Conservation (phyloP, 768 basidiomycete genomes). For the Suillus subaureus region DNA sequence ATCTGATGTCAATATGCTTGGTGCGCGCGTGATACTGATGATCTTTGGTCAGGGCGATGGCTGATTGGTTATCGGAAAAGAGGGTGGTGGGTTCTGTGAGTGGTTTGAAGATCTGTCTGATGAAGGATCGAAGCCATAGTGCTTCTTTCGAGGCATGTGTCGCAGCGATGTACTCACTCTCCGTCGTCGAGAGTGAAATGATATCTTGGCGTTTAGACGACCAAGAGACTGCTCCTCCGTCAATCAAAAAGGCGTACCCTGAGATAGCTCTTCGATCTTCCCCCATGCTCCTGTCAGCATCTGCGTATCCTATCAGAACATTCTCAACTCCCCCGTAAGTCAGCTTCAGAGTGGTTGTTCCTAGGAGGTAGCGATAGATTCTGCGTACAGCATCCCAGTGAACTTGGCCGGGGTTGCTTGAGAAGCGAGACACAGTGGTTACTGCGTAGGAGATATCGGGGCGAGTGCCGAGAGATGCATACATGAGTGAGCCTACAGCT, state of each 20-base stretch:
- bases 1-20: too few species aligned
- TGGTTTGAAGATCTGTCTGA: conserved; percentile 16
- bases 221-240: conserved; percentile 32
- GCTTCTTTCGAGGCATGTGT: conserved; percentile 35
- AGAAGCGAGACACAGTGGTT: too few species aligned
- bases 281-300: conserved; percentile 8
- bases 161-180: conserved; percentile 46
- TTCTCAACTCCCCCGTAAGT: too few species aligned
- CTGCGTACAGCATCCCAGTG: too few species aligned
- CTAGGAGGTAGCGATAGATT: too few species aligned
- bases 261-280: conserved; percentile 33
- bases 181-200: conserved; percentile 40
- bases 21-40: not conserved
- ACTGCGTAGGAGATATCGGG: too few species aligned
- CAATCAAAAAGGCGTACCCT: conserved; percentile 37
- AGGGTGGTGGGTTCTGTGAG: too few species aligned
- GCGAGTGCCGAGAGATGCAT: too few species aligned
- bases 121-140: conserved; percentile 34
- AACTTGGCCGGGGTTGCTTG: too few species aligned
- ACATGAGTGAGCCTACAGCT: too few species aligned
- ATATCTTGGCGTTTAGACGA: conserved; percentile 40
- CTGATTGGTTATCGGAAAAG: too few species aligned
- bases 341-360: too few species aligned
- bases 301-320: not conserved
- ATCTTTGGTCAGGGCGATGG: conserved; percentile 14